A percentile compares a stretch with the other conserved stretches of the same genome.
These are phyloP conservation scores for Massariosphaeria phaeospora DNA, from an alignment of 495 filamentous ascomycete genomes.

Conservation along the genomic window DNA sequence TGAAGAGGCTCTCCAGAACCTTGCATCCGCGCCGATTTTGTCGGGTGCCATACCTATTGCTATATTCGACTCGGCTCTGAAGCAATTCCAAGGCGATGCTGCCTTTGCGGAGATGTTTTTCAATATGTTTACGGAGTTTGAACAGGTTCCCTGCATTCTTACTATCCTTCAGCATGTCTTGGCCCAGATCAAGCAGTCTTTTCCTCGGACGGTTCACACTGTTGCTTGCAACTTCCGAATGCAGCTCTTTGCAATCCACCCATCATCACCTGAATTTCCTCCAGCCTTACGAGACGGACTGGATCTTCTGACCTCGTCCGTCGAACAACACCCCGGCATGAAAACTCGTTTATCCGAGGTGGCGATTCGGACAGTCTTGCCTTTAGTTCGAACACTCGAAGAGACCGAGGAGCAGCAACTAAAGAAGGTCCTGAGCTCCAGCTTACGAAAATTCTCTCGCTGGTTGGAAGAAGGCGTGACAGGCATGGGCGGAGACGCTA, in stretches of 20 bases:
- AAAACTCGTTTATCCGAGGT: constrained; percentile 18
- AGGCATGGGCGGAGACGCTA: constrained; percentile 10
- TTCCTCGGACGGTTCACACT: constrained; percentile 55
- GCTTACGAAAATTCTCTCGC: constrained; percentile 23
- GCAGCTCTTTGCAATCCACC: constrained; percentile 60
- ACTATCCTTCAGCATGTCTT: constrained; percentile 76
- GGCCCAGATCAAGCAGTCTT: constrained; percentile 53
- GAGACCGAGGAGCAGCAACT: constrained; percentile 17
- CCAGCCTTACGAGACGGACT: constrained; percentile 61
- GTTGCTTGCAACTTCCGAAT: constrained; percentile 66
- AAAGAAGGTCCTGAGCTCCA: constrained; percentile 24
- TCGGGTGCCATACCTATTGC: constrained; percentile 87
- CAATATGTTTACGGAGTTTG: constrained; percentile 66
- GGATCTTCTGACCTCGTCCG: constrained; percentile 48
- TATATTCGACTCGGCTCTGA: constrained; percentile 83
- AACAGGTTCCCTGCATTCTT: constrained; percentile 54
- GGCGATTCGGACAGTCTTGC: constrained; percentile 23
- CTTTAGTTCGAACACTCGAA: constrained; percentile 7
- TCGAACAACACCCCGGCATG: constrained; percentile 8
- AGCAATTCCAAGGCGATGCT: constrained; percentile 62
- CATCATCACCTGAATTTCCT: constrained; percentile 66
- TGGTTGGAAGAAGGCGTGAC: constrained; percentile 6
- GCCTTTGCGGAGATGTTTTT: constrained; percentile 71
- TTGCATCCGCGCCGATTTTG: constrained; percentile 73
- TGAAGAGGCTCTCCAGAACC: constrained; percentile 52